These are phyloP conservation scores for Backusella westeae DNA, from an alignment of 192 early-diverging fungal genomes.

Conservation along the genomic window DNA sequence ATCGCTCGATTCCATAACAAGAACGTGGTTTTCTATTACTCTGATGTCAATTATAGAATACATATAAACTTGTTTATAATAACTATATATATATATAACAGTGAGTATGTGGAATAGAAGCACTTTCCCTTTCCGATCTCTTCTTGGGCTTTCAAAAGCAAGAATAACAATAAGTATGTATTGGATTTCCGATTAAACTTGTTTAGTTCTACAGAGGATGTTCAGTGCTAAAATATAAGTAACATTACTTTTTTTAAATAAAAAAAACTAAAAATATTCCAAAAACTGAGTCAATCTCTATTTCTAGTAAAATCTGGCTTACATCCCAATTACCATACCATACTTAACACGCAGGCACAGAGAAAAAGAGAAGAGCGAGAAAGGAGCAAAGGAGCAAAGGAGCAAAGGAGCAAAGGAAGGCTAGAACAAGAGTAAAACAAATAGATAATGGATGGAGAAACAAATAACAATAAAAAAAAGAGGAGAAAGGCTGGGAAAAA, in stretches of 20 bases:
- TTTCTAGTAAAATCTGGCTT: background rate
- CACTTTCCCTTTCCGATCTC: background rate
- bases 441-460: background rate
- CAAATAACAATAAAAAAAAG: background rate
- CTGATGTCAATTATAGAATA: background rate
- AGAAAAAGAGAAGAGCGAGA: background rate
- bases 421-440: background rate
- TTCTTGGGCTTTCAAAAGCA: background rate
- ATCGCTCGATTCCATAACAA: constrained; percentile 1
- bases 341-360: background rate
- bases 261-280: background rate
- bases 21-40: background rate
- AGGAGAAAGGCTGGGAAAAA: background rate
- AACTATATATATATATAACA: background rate
- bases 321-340: background rate
- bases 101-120: background rate
- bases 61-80: background rate
- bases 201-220: background rate
- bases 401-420: background rate
- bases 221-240: background rate
- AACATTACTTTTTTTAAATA: background rate
- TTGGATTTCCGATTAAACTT: background rate
- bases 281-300: background rate
- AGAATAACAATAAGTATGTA: background rate
- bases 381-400: background rate